Base-by-base conservation (phyloP, 2,329 filamentous ascomycete genomes). In the Coniochaeta pulveracea region DNA sequence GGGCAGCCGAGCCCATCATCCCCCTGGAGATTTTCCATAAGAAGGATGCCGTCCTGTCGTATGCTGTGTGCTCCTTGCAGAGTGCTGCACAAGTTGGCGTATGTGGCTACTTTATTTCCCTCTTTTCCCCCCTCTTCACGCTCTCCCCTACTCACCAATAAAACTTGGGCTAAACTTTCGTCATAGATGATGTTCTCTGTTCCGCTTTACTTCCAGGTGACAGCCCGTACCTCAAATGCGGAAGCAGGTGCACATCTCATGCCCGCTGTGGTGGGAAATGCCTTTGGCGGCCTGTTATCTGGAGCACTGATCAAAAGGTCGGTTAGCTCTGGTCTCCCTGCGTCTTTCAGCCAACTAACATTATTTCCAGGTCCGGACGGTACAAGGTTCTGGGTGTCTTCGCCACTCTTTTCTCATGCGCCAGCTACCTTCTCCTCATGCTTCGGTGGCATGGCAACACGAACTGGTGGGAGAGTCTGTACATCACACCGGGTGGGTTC, bases 201-300 rank as follows among this genome's bases (percentile, higher is more conserved):
- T 0, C 80, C 80, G 0, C 52, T 84, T 0, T 84, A 84, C 52
- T 85, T 84, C 41, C 73, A 80, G 37, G 67, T 79, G 1, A 77
- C 76, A 0, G 56, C 66, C 5, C 56, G 61, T 1, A 66, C 64
- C 3, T 73, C 70, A 1, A 73, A 69, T 27, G 74, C 76, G 0
- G 54, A 59, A 2, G 75, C 78, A 0, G 68, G 68, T 0, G 53
- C 69, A 0, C 74, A 82, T 43, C 57, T 85, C 0, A 63, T 84
- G 25, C 80, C 80, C 0, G 73, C 79, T 0, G 76, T 85, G 0
- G 52, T 70, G 0, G 80, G 79, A 0, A 84, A 85, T 43, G 71
- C 78, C 0, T 38, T 73, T 1, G 79, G 77, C 1, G 76, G 75
- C 0, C 55, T 85, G 2, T 26, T 76, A 0, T 64, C 75, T 0